Conservation (phyloP, 1,284 basidiomycete species). For the Ceratobasidium sp. region DNA sequence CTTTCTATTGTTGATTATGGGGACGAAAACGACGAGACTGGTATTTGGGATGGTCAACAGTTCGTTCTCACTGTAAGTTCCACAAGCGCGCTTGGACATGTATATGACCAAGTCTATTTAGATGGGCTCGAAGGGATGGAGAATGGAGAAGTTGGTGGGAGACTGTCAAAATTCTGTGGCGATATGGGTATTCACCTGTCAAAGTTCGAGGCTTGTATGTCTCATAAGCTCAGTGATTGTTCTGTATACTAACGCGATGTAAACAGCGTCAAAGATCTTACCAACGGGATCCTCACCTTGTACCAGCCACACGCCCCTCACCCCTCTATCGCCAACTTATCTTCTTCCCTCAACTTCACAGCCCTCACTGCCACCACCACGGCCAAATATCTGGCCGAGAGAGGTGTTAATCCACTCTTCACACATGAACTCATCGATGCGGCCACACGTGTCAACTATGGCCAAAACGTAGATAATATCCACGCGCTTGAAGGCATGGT, state of each 20-base stretch:
- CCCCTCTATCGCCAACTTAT: constrained; percentile 61
- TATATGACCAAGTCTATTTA: neutral
- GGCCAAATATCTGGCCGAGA: constrained; percentile 63
- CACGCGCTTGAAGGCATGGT: constrained; percentile 81
- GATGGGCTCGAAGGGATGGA: too few species aligned
- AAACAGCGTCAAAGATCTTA: constrained; percentile 63
- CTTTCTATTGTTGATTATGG: constrained; percentile 64
- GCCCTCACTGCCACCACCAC: constrained; percentile 61
- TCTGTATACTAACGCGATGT: neutral
- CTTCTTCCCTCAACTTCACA: constrained; percentile 60
- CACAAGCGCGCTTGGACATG: constrained; percentile 9
- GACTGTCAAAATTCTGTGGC: constrained; percentile 71
- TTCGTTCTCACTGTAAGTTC: constrained; percentile 68
- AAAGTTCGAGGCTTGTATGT: constrained; percentile 65
- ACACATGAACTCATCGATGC: constrained; percentile 82
- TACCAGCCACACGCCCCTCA: constrained; percentile 6
- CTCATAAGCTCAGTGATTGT: neutral
- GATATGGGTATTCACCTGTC: constrained; percentile 81
- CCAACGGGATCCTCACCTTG: constrained; percentile 52
- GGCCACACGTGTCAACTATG: constrained; percentile 89
- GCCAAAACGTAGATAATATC: constrained; percentile 75
- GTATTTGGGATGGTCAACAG: constrained; percentile 84
- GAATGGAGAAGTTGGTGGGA: constrained; percentile 67
- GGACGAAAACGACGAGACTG: constrained; percentile 60
- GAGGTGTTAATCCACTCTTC: constrained; percentile 66